Evolutionary conservation across 139 green algal genomes (phyloP).

Genomic region (Nannochloris sp.): DNA sequence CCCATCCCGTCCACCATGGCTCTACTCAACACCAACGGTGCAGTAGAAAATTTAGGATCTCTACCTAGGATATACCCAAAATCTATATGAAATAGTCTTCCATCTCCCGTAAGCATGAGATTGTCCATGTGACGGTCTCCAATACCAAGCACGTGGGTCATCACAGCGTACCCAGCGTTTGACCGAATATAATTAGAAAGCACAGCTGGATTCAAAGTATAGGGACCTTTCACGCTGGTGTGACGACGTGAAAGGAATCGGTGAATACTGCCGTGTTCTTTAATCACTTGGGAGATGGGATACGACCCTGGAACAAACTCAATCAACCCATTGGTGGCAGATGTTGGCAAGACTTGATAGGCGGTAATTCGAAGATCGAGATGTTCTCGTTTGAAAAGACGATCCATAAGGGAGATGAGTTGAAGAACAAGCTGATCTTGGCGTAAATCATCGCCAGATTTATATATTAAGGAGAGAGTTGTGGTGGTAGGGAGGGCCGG

Average conservation of each 20-base stretch:
- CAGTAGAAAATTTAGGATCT: slow-evolving; percentile 95
- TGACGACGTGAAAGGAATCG: slow-evolving; percentile 64
- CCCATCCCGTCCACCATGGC: slow-evolving; percentile 96
- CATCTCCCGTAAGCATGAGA: slow-evolving; percentile 82
- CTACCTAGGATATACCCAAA: slow-evolving; percentile 93
- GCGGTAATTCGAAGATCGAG: slow-evolving; percentile 74
- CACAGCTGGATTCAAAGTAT: slow-evolving; percentile 56
- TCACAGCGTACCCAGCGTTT: slow-evolving; percentile 93
- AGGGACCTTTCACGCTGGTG: slow-evolving; percentile 54
- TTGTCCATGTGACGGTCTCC: slow-evolving; percentile 96
- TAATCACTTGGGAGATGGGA: slow-evolving; percentile 67
- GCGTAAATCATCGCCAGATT: slow-evolving; percentile 96
- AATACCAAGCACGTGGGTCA: slow-evolving; percentile 95
- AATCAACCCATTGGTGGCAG: slow-evolving; percentile 78
- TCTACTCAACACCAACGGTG: slow-evolving; percentile 89
- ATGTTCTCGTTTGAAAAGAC: slow-evolving; percentile 89
- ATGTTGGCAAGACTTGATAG: slow-evolving; percentile 87
- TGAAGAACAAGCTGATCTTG: slow-evolving; percentile 81
- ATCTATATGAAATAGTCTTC: slow-evolving; percentile 94
- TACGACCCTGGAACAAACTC: slow-evolving; percentile 77
- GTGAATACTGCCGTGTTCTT: slow-evolving; percentile 76
- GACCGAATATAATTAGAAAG: slow-evolving; percentile 85
- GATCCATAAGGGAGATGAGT: slow-evolving; percentile 95
- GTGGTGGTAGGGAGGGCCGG: neutral
- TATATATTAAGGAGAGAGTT: slow-evolving; percentile 81